These are phyloP conservation scores for Solanum sparsipilum DNA, from an alignment of 257 asterid species.

Conservation along the genomic window DNA sequence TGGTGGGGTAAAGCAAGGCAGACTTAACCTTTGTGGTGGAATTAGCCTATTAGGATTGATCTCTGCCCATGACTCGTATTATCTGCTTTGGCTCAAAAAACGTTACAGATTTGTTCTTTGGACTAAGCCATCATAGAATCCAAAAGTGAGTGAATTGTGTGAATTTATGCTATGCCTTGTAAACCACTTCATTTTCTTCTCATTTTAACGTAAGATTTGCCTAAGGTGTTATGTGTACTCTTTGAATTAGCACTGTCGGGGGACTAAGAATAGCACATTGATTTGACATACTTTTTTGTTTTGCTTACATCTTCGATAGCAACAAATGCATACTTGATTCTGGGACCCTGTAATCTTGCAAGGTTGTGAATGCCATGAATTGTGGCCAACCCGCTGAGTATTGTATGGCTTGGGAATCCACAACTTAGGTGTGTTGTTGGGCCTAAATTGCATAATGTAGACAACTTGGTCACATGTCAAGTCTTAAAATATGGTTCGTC, in stretches of 20 bases:
- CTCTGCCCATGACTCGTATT: background rate
- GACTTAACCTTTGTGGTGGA: background rate
- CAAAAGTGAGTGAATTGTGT: background rate
- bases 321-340: background rate
- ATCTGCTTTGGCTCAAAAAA: background rate
- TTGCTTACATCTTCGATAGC: background rate
- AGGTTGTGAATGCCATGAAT: background rate
- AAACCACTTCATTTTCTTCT: background rate
- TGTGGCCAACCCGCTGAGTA: background rate
- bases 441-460: background rate
- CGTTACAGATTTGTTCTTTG: background rate
- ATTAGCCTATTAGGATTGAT: background rate
- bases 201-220: background rate
- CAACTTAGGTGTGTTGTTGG: background rate
- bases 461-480: constrained; percentile 5
- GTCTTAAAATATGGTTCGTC: constrained; percentile 3
- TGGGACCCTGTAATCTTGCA: background rate
- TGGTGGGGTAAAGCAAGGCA: background rate
- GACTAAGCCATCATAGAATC: background rate
- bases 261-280: background rate
- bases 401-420: background rate
- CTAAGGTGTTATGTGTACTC: background rate
- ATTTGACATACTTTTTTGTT: background rate
- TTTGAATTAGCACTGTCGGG: background rate
- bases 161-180: background rate